Percentiles rank a stretch among this genome's conserved stretches.
Conservation (phyloP, 768 basidiomycete species). For the Astraeus odoratus region DNA sequence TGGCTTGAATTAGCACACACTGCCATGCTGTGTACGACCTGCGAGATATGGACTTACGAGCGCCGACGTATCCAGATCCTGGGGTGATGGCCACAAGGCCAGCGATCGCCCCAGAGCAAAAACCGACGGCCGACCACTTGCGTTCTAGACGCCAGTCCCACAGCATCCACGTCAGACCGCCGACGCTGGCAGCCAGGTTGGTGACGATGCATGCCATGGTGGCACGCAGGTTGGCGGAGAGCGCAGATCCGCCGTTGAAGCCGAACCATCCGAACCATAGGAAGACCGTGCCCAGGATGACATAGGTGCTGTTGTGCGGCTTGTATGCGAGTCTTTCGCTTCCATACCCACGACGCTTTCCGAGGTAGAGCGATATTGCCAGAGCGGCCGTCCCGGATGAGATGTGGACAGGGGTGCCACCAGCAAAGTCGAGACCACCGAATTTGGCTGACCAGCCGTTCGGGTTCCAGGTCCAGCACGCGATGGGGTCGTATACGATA, state of each 20-base stretch:
- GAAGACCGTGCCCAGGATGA: constrained; percentile 87
- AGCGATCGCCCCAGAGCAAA: constrained; percentile 90
- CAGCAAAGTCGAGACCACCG: constrained; percentile 89
- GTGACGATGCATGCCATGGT: constrained; percentile 88
- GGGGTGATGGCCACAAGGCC: constrained; percentile 89
- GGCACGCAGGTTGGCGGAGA: constrained; percentile 84
- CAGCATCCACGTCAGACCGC: constrained; percentile 87
- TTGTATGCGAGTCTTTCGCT: constrained; percentile 88
- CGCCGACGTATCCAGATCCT: constrained; percentile 75
- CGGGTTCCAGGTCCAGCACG: constrained; percentile 93
- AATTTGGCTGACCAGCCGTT: constrained; percentile 69
- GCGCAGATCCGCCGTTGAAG: constrained; percentile 89
- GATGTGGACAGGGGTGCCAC: constrained; percentile 96
- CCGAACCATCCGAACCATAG: constrained; percentile 98
- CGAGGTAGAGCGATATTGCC: constrained; percentile 86
- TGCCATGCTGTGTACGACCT: background rate
- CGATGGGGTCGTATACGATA: constrained; percentile 88
- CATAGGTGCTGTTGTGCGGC: constrained; percentile 90
- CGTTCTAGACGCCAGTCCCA: constrained; percentile 91
- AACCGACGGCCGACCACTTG: constrained; percentile 92
- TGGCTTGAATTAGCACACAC: background rate
- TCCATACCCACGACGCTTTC: constrained; percentile 86
- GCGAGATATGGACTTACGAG: constrained; percentile 41
- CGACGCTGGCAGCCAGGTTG: constrained; percentile 86
- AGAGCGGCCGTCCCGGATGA: constrained; percentile 88